phyloP scores from a whole-genome alignment of 1,284 basidiomycete species.

The Cryptococcus sp. region DNA sequence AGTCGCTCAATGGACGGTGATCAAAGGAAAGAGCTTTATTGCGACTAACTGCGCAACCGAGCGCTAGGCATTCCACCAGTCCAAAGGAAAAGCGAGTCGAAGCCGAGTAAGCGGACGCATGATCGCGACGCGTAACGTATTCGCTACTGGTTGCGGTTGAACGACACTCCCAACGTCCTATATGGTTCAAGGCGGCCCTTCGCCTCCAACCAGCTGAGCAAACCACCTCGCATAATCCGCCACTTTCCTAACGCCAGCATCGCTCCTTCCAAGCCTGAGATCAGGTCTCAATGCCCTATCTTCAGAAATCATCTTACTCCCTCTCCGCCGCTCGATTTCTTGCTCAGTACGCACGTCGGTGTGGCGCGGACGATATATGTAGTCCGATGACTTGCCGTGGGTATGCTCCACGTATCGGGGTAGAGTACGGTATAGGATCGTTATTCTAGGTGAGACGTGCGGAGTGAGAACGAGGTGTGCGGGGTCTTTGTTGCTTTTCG shows the following conservation, averaged over 20 bases:
- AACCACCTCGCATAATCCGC: constrained; percentile 43
- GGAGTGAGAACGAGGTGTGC: constrained; percentile 33
- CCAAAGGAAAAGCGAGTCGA: too few species aligned
- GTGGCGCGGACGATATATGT: constrained; percentile 20
- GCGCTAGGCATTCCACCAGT: too few species aligned
- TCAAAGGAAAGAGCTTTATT: too few species aligned
- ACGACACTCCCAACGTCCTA: too few species aligned
- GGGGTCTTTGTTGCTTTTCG: constrained; percentile 23
- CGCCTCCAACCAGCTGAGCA: constrained; percentile 42
- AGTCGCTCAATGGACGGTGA: too few species aligned
- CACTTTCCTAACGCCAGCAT: constrained; percentile 37
- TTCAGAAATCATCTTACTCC: constrained; percentile 20
- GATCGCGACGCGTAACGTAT: too few species aligned
- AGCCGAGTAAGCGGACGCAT: too few species aligned
- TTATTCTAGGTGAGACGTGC: constrained; percentile 17
- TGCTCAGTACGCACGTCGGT: background rate
- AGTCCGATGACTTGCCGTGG: constrained; percentile 18
- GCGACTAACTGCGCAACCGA: too few species aligned
- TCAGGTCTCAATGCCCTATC: constrained; percentile 40
- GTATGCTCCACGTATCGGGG: constrained; percentile 26
- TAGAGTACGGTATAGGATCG: constrained; percentile 43
- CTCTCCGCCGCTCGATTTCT: background rate
- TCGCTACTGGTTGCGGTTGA: too few species aligned
- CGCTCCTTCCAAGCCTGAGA: constrained; percentile 41
- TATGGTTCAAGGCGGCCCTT: constrained; percentile 11